These are phyloP conservation scores for Pelargonium fulgidum DNA, from an alignment of 441 rosid species.

Conservation along the genomic window DNA sequence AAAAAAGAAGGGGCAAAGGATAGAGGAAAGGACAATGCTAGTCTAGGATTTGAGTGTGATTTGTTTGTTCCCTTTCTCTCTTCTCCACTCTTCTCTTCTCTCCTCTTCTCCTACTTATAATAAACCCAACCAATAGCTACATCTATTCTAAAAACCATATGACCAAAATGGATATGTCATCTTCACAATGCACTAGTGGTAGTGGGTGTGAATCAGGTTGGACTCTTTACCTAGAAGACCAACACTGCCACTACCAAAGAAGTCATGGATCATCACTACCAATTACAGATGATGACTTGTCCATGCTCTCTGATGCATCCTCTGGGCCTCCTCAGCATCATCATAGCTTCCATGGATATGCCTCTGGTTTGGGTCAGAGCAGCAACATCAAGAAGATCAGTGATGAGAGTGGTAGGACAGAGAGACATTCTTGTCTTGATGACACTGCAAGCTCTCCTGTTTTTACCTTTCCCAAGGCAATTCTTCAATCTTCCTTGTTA, in stretches of 20 bases:
- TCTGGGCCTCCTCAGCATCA: constrained; percentile 51
- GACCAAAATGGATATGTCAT: constrained; percentile 46
- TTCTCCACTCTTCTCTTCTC: background rate
- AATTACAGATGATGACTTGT: constrained; percentile 33
- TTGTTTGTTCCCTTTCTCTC: constrained; percentile 12
- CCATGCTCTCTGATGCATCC: constrained; percentile 80
- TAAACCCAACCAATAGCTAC: background rate
- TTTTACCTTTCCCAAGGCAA: constrained; percentile 33
- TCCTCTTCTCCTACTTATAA: background rate
- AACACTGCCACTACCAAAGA: background rate
- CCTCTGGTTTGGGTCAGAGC: constrained; percentile 19
- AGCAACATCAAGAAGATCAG: constrained; percentile 28
- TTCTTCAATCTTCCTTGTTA: background rate
- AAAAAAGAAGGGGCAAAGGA: too few species aligned
- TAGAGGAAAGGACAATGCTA: too few species aligned
- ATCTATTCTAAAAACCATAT: background rate
- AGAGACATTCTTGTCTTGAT: constrained; percentile 41
- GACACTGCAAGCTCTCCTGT: constrained; percentile 63
- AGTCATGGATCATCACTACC: constrained; percentile 11
- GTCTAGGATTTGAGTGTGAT: constrained; percentile 20
- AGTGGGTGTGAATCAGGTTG: constrained; percentile 66
- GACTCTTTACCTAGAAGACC: constrained; percentile 51
- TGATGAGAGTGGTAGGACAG: constrained; percentile 21
- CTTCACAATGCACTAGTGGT: constrained; percentile 49
- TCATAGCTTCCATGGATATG: constrained; percentile 25